These are phyloP conservation scores for Sugiyamaella japonica DNA, from an alignment of 1,139 yeast species.

Conservation along the genomic window DNA sequence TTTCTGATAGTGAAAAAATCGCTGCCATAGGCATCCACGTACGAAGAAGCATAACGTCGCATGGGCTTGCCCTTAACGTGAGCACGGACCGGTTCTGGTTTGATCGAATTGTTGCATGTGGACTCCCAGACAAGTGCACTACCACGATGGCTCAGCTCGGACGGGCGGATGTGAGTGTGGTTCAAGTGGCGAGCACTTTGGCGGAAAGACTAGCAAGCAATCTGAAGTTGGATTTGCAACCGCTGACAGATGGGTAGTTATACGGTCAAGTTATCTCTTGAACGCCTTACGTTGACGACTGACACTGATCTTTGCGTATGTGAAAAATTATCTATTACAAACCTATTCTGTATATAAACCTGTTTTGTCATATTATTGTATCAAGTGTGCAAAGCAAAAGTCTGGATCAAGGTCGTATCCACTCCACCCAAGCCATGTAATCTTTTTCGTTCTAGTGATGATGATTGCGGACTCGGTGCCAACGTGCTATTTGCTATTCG, in stretches of 20 bases:
- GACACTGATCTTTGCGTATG: no score
- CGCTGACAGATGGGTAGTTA: neutral
- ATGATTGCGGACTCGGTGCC: no score
- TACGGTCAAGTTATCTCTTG: no score
- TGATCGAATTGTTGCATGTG: constrained; percentile 79
- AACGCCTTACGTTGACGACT: no score
- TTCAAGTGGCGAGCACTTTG: constrained; percentile 52
- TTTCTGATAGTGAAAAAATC: constrained; percentile 60
- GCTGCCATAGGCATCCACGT: constrained; percentile 91
- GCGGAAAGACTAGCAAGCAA: constrained; percentile 53
- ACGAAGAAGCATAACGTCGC: constrained; percentile 80
- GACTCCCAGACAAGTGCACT: constrained; percentile 61
- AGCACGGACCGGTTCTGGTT: constrained; percentile 69
- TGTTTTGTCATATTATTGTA: no score
- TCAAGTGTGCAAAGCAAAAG: no score
- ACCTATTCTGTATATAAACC: no score
- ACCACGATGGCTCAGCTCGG: constrained; percentile 48
- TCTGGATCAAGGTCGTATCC: constrained; percentile 22
- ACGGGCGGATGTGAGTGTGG: constrained; percentile 34
- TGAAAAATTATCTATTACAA: no score
- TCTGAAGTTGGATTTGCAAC: constrained; percentile 12
- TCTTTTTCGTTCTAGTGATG: constrained; percentile 6
- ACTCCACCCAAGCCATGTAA: constrained; percentile 20
- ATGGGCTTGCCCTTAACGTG: constrained; percentile 85
- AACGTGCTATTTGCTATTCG: no score